Evolutionary conservation across 352 stramenopile genomes (phyloP).

Genomic region (Pythium aristosporum): DNA sequence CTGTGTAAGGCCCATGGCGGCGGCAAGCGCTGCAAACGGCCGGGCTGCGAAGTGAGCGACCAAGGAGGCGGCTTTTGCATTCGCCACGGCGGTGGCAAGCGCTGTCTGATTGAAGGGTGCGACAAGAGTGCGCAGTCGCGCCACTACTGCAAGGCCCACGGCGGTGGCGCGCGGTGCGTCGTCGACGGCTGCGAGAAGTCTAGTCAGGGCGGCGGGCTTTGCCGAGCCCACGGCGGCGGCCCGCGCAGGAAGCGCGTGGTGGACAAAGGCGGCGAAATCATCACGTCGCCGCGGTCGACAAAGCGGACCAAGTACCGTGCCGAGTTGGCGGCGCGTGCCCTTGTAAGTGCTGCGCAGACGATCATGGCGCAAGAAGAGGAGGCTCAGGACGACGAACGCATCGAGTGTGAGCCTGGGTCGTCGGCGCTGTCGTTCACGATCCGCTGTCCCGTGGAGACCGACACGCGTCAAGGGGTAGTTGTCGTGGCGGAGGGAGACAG

Average conservation of each 20-base stretch:
- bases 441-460: neutral
- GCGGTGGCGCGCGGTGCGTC: conserved; percentile 41
- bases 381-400: neutral
- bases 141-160: conserved; percentile 56
- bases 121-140: conserved; percentile 55
- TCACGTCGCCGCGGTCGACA: conserved; percentile 5
- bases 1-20: conserved; percentile 43
- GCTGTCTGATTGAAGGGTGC: conserved; percentile 45
- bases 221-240: conserved; percentile 44
- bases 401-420: conserved; percentile 11
- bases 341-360: conserved; percentile 7
- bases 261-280: conserved; percentile 5
- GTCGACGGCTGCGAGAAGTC: conserved; percentile 42
- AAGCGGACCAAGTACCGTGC: conserved; percentile 11
- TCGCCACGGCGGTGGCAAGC: conserved; percentile 78
- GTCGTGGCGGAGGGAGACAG: too few relatives aligned
- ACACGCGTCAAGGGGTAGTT: neutral
- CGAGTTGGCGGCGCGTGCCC: neutral
- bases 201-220: conserved; percentile 48
- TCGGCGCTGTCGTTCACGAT: conserved; percentile 21
- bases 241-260: conserved; percentile 21
- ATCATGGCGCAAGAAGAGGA: conserved; percentile 11
- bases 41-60: conserved; percentile 26
- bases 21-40: conserved; percentile 45
- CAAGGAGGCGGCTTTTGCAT: conserved; percentile 68